Evolutionary conservation across 768 basidiomycete genomes (phyloP).

Genomic region (Cantharellus cinnabarinus): DNA sequence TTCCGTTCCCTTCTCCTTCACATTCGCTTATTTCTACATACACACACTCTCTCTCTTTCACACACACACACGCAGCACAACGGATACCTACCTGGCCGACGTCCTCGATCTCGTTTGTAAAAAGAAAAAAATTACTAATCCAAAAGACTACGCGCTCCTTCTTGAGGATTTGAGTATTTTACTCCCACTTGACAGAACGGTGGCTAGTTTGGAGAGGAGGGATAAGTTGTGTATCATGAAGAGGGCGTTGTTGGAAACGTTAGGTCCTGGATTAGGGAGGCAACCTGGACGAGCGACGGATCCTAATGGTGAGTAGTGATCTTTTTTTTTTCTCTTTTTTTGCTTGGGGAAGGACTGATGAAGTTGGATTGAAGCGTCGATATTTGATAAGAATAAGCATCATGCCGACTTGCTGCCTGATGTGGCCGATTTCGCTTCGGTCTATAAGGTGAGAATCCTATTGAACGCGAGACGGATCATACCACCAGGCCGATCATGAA

Average conservation of each 20-base stretch:
- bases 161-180: slow-evolving; percentile 48
- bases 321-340: not conserved
- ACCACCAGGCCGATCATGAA: not conserved
- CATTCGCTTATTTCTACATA: not conserved
- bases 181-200: slow-evolving; percentile 83
- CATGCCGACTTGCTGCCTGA: slow-evolving; percentile 44
- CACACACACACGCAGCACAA: slow-evolving; percentile 28
- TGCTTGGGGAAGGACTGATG: not conserved
- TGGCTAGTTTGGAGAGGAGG: slow-evolving; percentile 83
- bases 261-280: slow-evolving; percentile 49
- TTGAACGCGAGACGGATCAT: too few species aligned
- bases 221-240: slow-evolving; percentile 66
- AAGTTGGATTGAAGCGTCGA: slow-evolving; percentile 37
- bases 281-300: slow-evolving; percentile 58
- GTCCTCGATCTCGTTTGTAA: slow-evolving; percentile 70
- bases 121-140: slow-evolving; percentile 38
- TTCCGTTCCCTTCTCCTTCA: not conserved
- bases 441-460: slow-evolving; percentile 49
- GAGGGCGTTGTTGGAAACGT: slow-evolving; percentile 48
- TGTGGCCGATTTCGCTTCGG: slow-evolving; percentile 54
- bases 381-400: slow-evolving; percentile 38
- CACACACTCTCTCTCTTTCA: not conserved
- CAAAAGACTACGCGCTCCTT: slow-evolving; percentile 64
- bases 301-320: slow-evolving; percentile 51
- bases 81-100: slow-evolving; percentile 95